Evolutionary conservation across 2,329 filamentous ascomycete genomes (phyloP), one percentile per base, ranked within the genome.

Genomic region (Tolypocladium tundrense): DNA sequence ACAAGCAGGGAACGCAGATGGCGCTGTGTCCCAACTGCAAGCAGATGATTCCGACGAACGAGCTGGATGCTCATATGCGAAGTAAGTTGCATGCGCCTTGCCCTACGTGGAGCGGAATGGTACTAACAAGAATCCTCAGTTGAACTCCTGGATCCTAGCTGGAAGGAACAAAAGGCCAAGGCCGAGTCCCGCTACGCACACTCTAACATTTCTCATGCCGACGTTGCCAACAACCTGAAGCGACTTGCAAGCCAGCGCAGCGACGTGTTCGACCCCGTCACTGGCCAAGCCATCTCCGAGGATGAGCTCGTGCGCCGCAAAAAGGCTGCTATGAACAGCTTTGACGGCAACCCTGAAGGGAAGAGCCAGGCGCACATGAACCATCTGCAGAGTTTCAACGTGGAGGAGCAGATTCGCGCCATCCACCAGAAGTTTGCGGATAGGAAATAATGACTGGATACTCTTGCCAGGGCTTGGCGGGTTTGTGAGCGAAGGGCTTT

Each of bases 111-210:
- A 55, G 31, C 2, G 58, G 60, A 4, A 35, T 37, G 33, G 31
- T 13, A 61, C 73, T 81, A 72, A 79, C n/a, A 37, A 35, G 6
- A 19, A 75, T 6, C 14, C 9, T 10, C 48, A 88, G 88, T 97
- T 69, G 93, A 97, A 74, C 81, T 97, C 53, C 82, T 97, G 59
- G 93, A 97, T 70, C 93, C 93, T 0, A 84, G 88, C 59, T 97
- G 93, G 92, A 96, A 96, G 71, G 92, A 97, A 70, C 92, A 97
- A 71, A 91, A 91, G 65, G 88, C 90, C 59, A 96, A 96, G 71
- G 86, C 90, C 19, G 91, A 96, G 52, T 85, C 88, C 14, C 87
- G 93, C 61, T 90, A 88, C 62, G 84, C 90, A 1, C 92, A 89
- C 0, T 95, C 91, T 11, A 97, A 96, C 66, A 75, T 96, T 11